Evolutionary conservation across 805 yeast genomes (phyloP).

Genomic region (Pichia deserticola): DNA sequence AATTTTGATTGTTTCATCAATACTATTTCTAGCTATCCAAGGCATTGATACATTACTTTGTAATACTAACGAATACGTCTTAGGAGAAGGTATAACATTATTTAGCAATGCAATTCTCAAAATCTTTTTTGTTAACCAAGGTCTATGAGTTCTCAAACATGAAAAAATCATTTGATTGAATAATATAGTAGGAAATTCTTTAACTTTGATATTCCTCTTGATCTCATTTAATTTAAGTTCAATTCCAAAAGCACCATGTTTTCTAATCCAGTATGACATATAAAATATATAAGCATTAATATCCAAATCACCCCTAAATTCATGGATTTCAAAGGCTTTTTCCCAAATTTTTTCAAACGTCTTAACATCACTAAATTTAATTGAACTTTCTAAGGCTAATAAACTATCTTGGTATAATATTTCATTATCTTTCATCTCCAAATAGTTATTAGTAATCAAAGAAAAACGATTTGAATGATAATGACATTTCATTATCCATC

Average conservation of each 20-base stretch:
- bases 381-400: conserved; percentile 20
- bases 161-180: conserved; percentile 24
- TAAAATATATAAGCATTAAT: conserved; percentile 15
- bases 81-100: conserved; percentile 14
- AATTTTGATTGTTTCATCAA: conserved; percentile 15
- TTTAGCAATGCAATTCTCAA: conserved; percentile 14
- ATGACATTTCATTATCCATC: conserved; percentile 22
- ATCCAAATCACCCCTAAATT: conserved; percentile 7
- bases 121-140: conserved; percentile 16
- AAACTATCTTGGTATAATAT: conserved; percentile 13
- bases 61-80: conserved; percentile 24
- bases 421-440: conserved; percentile 1
- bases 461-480: conserved; percentile 18
- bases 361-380: conserved; percentile 10
- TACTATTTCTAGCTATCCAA: conserved; percentile 11
- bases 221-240: conserved; percentile 14
- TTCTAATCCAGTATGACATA: conserved; percentile 18
- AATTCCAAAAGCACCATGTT: conserved; percentile 11
- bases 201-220: conserved; percentile 1
- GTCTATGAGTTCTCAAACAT: conserved; percentile 13
- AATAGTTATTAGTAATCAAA: conserved; percentile 16
- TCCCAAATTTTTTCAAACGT: conserved; percentile 20
- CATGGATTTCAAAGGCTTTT: conserved; percentile 7
- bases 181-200: conserved; percentile 15
- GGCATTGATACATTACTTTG: conserved; percentile 16